Conservation (phyloP, 2,329 filamentous ascomycete species). For the Epichloe elymi region DNA sequence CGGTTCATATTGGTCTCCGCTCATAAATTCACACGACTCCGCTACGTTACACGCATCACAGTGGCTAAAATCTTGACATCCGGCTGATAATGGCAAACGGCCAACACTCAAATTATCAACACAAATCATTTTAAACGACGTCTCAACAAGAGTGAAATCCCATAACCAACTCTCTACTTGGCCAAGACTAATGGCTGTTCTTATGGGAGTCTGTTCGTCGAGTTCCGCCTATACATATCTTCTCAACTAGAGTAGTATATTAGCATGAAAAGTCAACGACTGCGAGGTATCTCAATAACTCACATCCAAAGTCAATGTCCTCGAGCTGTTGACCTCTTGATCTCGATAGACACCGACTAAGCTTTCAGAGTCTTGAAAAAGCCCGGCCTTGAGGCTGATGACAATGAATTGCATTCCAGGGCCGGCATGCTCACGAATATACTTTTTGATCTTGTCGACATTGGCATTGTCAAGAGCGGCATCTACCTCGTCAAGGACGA, state of each 20-base stretch:
- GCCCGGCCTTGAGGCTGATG: conserved; percentile 85
- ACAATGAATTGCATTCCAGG: conserved; percentile 99
- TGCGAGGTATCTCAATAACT: conserved; percentile 30
- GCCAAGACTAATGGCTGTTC: background rate
- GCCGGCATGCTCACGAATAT: conserved; percentile 84
- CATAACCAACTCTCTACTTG: background rate
- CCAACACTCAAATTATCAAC: too few species aligned
- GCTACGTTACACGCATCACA: too few species aligned
- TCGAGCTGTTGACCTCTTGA: conserved; percentile 83
- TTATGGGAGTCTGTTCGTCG: background rate
- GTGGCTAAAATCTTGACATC: too few species aligned
- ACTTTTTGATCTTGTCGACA: conserved; percentile 89
- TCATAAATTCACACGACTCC: too few species aligned
- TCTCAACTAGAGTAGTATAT: conserved; percentile 15
- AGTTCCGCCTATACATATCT: conserved; percentile 18
- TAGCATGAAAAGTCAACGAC: background rate
- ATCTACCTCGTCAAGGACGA: conserved; percentile 95
- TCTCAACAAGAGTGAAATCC: too few species aligned
- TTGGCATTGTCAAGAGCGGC: conserved; percentile 97
- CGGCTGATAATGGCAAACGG: too few species aligned
- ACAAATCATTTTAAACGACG: too few species aligned
- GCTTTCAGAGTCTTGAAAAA: conserved; percentile 95
- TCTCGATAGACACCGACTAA: conserved; percentile 92
- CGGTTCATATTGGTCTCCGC: too few species aligned
- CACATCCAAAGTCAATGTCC: conserved; percentile 88